phyloP scores from a whole-genome alignment of 2,329 filamentous ascomycete species.

The Cadophora gregata region DNA sequence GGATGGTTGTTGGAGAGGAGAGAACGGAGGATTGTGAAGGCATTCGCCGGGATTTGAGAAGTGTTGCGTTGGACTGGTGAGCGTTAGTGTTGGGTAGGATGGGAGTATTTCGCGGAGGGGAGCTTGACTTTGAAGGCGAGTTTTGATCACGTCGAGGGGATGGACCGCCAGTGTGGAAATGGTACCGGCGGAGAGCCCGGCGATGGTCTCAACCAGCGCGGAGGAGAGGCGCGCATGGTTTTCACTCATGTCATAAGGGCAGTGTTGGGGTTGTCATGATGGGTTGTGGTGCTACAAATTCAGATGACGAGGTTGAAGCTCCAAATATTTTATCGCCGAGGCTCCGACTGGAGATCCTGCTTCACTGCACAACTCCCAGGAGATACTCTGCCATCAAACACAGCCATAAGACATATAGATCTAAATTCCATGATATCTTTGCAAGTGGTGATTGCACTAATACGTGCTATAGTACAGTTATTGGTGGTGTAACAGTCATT shows the following conservation, averaged over 20 bases:
- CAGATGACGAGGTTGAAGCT: slow-evolving; percentile 37
- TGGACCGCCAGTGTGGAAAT: slow-evolving; percentile 87
- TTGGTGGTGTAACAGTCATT: slow-evolving; percentile 28
- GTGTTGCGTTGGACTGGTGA: slow-evolving; percentile 57
- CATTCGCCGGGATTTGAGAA: slow-evolving; percentile 51
- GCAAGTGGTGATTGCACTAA: slow-evolving; percentile 40
- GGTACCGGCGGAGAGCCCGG: slow-evolving; percentile 87
- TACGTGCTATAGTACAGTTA: slow-evolving; percentile 42
- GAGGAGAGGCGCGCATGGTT: slow-evolving; percentile 67
- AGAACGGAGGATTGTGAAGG: slow-evolving; percentile 57
- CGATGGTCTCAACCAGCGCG: slow-evolving; percentile 83
- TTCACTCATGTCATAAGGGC: slow-evolving; percentile 45
- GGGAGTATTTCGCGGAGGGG: slow-evolving; percentile 44
- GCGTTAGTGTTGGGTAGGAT: slow-evolving; percentile 32
- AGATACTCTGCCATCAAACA: neutral
- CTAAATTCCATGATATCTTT: neutral
- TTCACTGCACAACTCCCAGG: neutral
- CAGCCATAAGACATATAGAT: neutral
- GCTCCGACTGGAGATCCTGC: slow-evolving; percentile 5
- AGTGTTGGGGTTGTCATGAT: slow-evolving; percentile 32
- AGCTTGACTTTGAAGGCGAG: slow-evolving; percentile 81
- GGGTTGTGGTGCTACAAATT: slow-evolving; percentile 23
- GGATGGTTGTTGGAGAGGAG: slow-evolving; percentile 56
- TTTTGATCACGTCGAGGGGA: slow-evolving; percentile 95
- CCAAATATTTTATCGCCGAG: slow-evolving; percentile 21